phyloP scores from a whole-genome alignment of 1,284 basidiomycete genomes.

The Papiliotrema laurentii region DNA sequence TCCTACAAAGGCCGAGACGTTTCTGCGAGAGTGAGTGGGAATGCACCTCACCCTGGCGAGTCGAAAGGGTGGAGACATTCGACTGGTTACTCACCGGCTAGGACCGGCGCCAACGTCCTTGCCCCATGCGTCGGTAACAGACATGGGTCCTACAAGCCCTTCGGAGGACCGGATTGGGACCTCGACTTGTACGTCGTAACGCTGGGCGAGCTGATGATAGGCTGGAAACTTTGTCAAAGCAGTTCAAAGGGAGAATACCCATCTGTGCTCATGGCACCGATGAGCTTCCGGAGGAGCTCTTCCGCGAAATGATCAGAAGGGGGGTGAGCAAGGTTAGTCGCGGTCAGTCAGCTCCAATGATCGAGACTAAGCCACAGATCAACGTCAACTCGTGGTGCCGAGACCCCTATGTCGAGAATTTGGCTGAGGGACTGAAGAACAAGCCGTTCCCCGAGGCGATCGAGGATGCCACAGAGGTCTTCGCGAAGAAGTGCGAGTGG shows the following conservation, averaged over 20 bases:
- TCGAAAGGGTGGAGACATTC: neutral
- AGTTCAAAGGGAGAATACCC: conserved; percentile 15
- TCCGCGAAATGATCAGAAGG: conserved; percentile 36
- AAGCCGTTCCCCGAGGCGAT: conserved; percentile 45
- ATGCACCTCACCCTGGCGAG: conserved; percentile 8
- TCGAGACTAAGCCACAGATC: conserved; percentile 22
- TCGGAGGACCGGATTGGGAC: conserved; percentile 41
- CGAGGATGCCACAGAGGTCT: conserved; percentile 43
- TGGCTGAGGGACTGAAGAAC: conserved; percentile 26
- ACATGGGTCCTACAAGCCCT: conserved; percentile 47
- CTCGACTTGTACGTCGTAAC: conserved; percentile 33
- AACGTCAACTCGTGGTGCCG: conserved; percentile 50
- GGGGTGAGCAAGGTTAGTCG: conserved; percentile 44
- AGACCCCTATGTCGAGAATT: conserved; percentile 40
- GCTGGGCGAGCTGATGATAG: neutral
- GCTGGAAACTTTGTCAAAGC: conserved; percentile 9
- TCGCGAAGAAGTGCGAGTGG: conserved; percentile 34
- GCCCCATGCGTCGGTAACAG: conserved; percentile 51
- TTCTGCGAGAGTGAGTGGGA: conserved; percentile 42
- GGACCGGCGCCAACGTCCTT: conserved; percentile 49
- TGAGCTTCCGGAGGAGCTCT: conserved; percentile 45
- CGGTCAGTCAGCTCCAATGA: neutral
- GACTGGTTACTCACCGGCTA: conserved; percentile 7
- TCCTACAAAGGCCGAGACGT: conserved; percentile 46
- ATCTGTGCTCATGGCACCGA: conserved; percentile 45